phyloP scores from a whole-genome alignment of 2,329 filamentous ascomycete species.

The Cladosporium sp. region DNA sequence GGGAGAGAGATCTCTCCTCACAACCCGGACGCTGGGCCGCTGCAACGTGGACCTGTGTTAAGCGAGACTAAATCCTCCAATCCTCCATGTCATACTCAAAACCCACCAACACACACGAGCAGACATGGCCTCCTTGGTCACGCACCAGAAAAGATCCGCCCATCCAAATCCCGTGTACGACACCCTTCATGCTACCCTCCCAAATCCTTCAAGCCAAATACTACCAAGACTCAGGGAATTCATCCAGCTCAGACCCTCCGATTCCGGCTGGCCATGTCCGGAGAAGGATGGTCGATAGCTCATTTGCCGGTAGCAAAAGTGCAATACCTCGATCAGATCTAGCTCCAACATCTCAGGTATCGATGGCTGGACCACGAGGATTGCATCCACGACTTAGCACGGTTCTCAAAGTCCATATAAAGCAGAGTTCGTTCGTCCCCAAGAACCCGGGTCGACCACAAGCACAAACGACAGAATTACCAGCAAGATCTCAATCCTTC shows the following conservation, averaged over 20 bases:
- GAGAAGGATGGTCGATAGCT: conserved; percentile 5
- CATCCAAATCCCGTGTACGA: not conserved
- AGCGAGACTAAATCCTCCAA: not conserved
- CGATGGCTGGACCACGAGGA: not conserved
- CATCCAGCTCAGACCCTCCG: not conserved
- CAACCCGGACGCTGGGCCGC: not conserved
- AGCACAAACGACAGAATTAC: conserved; percentile 1
- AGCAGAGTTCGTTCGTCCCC: not conserved
- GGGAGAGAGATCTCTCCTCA: not conserved
- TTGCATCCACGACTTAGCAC: not conserved
- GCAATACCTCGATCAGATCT: conserved; percentile 9
- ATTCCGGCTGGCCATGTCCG: not conserved
- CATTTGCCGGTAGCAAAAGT: conserved; percentile 7
- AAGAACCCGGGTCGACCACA: conserved; percentile 3
- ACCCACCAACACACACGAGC: not conserved
- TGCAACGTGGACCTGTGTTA: not conserved
- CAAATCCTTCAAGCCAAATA: conserved; percentile 7
- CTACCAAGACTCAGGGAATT: not conserved
- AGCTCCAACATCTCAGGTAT: not conserved
- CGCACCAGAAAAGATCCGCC: not conserved
- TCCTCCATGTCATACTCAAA: not conserved
- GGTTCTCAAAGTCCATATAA: not conserved
- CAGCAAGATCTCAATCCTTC: not conserved
- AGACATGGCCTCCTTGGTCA: not conserved
- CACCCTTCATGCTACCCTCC: conserved; percentile 3